phyloP scores from a whole-genome alignment of 1,284 basidiomycete species.

The Ceratorhiza oryzae-sativae region DNA sequence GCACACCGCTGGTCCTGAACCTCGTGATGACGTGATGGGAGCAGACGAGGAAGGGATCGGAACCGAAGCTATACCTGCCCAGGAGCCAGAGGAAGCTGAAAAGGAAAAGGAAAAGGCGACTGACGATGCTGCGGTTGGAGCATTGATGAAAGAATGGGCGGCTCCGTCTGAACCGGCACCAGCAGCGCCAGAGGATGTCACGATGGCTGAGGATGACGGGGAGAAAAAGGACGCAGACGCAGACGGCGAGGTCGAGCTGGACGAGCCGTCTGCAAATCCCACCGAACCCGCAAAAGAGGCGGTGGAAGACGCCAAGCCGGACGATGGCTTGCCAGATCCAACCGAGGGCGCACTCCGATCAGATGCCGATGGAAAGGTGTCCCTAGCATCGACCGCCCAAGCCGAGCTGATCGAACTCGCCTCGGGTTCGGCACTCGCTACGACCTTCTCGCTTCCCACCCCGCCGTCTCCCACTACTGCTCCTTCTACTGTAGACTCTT shows the following conservation, averaged over 20 bases:
- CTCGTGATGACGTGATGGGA: constrained; percentile 49
- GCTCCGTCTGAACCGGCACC: constrained; percentile 47
- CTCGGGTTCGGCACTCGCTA: background rate
- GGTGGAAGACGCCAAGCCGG: constrained; percentile 42
- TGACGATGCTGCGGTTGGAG: constrained; percentile 44
- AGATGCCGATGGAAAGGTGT: constrained; percentile 51
- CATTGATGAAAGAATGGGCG: constrained; percentile 49
- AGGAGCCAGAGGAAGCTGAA: constrained; percentile 47
- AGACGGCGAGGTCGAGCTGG: constrained; percentile 47
- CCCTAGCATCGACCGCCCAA: constrained; percentile 51
- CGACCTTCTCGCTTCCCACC: constrained; percentile 46
- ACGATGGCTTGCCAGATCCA: constrained; percentile 59
- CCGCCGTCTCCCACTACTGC: constrained; percentile 41
- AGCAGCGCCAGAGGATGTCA: constrained; percentile 48
- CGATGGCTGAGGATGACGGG: constrained; percentile 47
- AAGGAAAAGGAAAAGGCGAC: constrained; percentile 41
- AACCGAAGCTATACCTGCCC: constrained; percentile 51
- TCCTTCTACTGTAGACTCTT: constrained; percentile 32
- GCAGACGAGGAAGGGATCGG: constrained; percentile 51
- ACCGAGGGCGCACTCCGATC: constrained; percentile 56
- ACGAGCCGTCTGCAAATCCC: constrained; percentile 36
- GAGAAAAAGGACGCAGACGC: constrained; percentile 46
- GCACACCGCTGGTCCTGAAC: constrained; percentile 46
- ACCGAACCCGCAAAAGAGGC: constrained; percentile 45
- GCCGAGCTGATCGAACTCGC: constrained; percentile 1